Evolutionary conservation across 2,329 filamentous ascomycete species (phyloP), one percentile per base, ranked within the genome.

Genomic region (Epichloe sylvatica): DNA sequence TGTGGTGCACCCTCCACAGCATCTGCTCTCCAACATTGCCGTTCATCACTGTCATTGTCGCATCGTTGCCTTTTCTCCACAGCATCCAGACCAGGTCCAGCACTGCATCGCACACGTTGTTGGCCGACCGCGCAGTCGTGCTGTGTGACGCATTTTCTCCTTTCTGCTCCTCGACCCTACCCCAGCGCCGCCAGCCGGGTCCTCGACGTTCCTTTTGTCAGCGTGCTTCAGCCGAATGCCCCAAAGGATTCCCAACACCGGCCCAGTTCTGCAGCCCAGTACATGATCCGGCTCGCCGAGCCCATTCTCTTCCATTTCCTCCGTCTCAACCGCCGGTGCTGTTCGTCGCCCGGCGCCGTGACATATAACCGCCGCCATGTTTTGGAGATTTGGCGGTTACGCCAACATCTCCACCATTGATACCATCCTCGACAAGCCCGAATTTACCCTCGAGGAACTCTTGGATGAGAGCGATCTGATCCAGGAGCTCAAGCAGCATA

Each of bases 361-460:
- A 60, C 58, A 53, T 56, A 60, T 57, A 54, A 50, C 60, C 61
- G 65, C 64, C 82, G 91, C 69, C 74, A 98, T 98, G 92, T 98
- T 98, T 72, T 98, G 92, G 92, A 85, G 91, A 72, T 98, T 97
- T 77, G 91, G 92, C 77, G 89, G 89, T 64, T 97, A 97, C 77
- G 87, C 90, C 76, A 94, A 88, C 77, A 85, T 95, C 70, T 96
- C 91, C 62, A 85, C 90, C 64, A 88, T 98, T 69, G 92, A 97
- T 70, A 89, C 84, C 59, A 86, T 98, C 63, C 88, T 98, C 66
- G 92, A 98, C 66, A 95, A 95, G 70, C 82, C 94, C 59, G 86
- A 95, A 70, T 90, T 96, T 65, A 89, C 86, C 47, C 83, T 97
- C 57, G 92, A 98, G 70, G 91, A 97, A 65, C 76, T 98, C 52